Base-by-base conservation (phyloP, 2,329 filamentous ascomycete genomes). In the Zalaria obscura region DNA sequence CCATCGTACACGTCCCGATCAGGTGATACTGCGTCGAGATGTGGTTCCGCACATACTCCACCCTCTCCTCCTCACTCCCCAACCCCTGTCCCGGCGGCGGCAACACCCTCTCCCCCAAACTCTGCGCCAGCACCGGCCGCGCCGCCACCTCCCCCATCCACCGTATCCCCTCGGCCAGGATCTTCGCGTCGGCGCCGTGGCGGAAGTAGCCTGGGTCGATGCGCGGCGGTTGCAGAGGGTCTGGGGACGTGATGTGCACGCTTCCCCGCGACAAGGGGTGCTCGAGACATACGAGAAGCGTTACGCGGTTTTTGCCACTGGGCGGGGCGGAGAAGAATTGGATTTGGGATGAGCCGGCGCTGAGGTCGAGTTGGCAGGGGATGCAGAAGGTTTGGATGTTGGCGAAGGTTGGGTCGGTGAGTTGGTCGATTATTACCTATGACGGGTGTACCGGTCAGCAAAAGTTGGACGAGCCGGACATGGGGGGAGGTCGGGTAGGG, bases 141-240 rank as follows among this genome's bases (percentile, higher is more conserved):
- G 63, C 53, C 4, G 61, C 59, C 55, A 74, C 66, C 27, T 62
- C 54, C 2, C 66, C 57, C 32, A 66, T 51, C 42, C 72, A 57
- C 34, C 54, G 51, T 40, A 60, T 49, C 3, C 52, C 53, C 38
- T 52, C 52, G 4, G 55, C 51, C 6, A 60, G 44, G 27, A 59
- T 52, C 25, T 53, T 52, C 9, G 52, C 51, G 40, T 60, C 57
- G 3, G 50, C 50, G 27, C 45, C 41, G 42, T 58, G 50, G 11
- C 49, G 48, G 41, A 58, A 50, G 43, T 58, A 58, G 25, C 48
- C 50, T 29, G 56, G 54, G 35, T 61, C 55, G 40, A 61, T 57
- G 11, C 38, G 39, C 4, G 58, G 57, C 27, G 47, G 48, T n/a
- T 50, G 32, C 2, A 40, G 45, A 1, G 53, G 51, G 35, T 53